Evolutionary conservation across 2,329 filamentous ascomycete genomes (phyloP).

Genomic region (Aspergillus aculeatinus): DNA sequence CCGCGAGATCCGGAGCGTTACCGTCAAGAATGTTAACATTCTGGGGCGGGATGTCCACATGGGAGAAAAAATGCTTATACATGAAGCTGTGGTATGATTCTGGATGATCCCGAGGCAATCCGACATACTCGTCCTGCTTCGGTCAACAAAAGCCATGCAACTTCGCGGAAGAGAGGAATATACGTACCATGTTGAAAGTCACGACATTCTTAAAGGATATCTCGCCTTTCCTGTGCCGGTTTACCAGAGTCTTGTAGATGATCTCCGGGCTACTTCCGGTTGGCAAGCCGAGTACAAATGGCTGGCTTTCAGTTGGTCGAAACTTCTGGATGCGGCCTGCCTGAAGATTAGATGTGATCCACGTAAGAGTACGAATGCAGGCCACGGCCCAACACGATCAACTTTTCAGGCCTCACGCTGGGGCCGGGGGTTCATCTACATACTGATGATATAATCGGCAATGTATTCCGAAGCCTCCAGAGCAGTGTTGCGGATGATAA

Average conservation of each 20-base stretch:
- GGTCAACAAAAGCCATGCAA: constrained; percentile 12
- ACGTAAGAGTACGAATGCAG: not conserved
- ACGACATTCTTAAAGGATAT: constrained; percentile 86
- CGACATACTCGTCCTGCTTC: constrained; percentile 77
- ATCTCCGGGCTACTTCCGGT: constrained; percentile 78
- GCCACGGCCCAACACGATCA: not conserved
- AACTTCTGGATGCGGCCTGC: constrained; percentile 75
- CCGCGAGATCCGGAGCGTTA: constrained; percentile 71
- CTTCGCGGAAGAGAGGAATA: not conserved
- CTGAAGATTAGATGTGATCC: not conserved
- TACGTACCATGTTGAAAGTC: constrained; percentile 81
- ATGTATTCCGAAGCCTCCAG: constrained; percentile 70
- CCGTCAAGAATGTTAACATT: constrained; percentile 85
- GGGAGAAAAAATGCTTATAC: constrained; percentile 90
- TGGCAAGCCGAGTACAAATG: constrained; percentile 79
- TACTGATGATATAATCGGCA: constrained; percentile 76
- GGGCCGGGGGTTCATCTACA: constrained; percentile 19
- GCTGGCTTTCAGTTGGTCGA: constrained; percentile 67
- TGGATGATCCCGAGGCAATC: constrained; percentile 76
- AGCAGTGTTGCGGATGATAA: constrained; percentile 77
- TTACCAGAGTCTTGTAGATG: constrained; percentile 74
- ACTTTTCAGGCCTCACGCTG: constrained; percentile 1
- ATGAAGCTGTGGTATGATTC: constrained; percentile 90
- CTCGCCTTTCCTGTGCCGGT: constrained; percentile 46
- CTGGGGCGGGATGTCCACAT: constrained; percentile 74